These are phyloP conservation scores for Suhomyces bokatorum DNA, from an alignment of 1,139 yeast genomes.

Conservation along the genomic window DNA sequence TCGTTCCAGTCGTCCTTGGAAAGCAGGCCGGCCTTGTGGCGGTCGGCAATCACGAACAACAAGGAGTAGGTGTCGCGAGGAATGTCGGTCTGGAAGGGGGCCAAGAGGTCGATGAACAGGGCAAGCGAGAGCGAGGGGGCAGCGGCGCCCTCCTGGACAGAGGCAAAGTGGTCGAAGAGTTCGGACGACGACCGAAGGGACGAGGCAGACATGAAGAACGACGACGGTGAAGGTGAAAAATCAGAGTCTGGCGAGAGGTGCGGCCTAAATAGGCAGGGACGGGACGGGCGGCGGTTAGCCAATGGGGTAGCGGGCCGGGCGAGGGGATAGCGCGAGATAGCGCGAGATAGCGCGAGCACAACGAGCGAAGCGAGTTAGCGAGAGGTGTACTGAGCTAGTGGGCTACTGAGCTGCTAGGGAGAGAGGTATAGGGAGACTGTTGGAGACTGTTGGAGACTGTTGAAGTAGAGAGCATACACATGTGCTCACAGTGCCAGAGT, in stretches of 20 bases:
- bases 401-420: too few species aligned
- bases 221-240: slow-evolving; percentile 2
- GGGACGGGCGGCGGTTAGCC: slow-evolving; percentile 2
- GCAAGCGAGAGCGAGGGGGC: slow-evolving; percentile 32
- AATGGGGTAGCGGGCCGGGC: not conserved
- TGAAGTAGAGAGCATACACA: too few species aligned
- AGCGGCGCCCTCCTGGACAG: slow-evolving; percentile 18
- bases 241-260: slow-evolving; percentile 1
- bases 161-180: slow-evolving; percentile 44
- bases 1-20: slow-evolving; percentile 59
- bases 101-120: slow-evolving; percentile 40
- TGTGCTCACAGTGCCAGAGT: too few species aligned
- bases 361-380: too few species aligned
- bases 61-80: slow-evolving; percentile 45
- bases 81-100: slow-evolving; percentile 46
- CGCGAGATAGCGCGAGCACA: too few species aligned
- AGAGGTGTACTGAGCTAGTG: not conserved
- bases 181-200: slow-evolving; percentile 19
- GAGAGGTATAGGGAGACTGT: too few species aligned
- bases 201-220: slow-evolving; percentile 3
- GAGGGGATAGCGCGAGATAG: not conserved
- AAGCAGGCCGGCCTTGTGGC: slow-evolving; percentile 60
- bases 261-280: slow-evolving; percentile 3
- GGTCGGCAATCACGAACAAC: slow-evolving; percentile 66
- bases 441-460: too few species aligned